These are phyloP conservation scores for Candida silvicultrix DNA, from an alignment of 805 yeast genomes.

Conservation along the genomic window DNA sequence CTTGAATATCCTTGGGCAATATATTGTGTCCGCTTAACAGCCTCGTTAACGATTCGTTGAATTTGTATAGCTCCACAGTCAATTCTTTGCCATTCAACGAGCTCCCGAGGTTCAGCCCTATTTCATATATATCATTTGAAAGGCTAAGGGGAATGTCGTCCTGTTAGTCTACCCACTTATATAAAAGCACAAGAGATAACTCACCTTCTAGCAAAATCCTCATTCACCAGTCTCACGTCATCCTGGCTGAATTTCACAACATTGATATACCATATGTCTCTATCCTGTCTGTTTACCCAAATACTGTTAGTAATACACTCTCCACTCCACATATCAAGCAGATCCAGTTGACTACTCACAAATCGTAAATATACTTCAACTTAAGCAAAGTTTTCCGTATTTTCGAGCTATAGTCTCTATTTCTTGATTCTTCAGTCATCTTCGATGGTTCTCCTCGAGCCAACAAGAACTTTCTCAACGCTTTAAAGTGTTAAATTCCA, in stretches of 20 bases:
- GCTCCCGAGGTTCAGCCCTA: conserved; percentile 9
- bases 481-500: too few relatives aligned
- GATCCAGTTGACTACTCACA: neutral
- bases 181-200: neutral
- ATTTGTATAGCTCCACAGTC: conserved; percentile 16
- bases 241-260: conserved; percentile 10
- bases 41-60: conserved; percentile 21
- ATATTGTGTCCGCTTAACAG: conserved; percentile 8
- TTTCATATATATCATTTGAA: conserved; percentile 8
- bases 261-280: conserved; percentile 18
- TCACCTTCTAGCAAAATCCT: conserved; percentile 13
- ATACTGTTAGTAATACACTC: neutral
- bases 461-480: neutral
- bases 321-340: neutral
- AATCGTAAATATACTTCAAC: neutral
- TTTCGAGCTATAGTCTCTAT: neutral
- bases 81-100: conserved; percentile 6
- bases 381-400: neutral
- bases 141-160: conserved; percentile 2
- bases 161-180: neutral
- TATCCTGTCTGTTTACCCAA: conserved; percentile 4
- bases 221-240: conserved; percentile 19
- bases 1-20: neutral
- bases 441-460: neutral
- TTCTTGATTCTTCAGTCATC: neutral